Percentiles rank a stretch among this genome's conserved stretches.
Conservation (phyloP, 192 early-diverging fungal genomes). For the Helicostylum pulchrum region DNA sequence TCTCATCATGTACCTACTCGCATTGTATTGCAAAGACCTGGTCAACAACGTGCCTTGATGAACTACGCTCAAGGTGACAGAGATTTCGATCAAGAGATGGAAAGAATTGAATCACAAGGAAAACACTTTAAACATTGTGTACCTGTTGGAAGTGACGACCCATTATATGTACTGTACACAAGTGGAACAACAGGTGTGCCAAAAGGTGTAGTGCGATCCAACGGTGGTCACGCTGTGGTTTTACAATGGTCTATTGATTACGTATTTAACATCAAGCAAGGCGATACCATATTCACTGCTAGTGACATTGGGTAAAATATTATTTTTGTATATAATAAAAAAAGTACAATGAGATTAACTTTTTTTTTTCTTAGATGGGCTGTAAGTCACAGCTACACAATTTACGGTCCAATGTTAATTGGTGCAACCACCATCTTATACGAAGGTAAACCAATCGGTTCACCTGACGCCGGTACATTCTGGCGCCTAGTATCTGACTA, state of each 20-base stretch:
- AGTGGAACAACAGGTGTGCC: constrained; percentile 76
- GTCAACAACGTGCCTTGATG: constrained; percentile 49
- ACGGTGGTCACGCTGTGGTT: constrained; percentile 72
- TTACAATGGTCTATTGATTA: constrained; percentile 67
- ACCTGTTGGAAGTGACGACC: constrained; percentile 60
- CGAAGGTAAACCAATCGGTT: constrained; percentile 83
- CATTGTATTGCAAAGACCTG: constrained; percentile 68
- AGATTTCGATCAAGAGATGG: constrained; percentile 52
- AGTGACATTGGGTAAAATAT: constrained; percentile 67
- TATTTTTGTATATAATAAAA: neutral
- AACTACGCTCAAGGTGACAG: constrained; percentile 52
- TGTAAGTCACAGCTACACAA: constrained; percentile 80
- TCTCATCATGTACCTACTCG: constrained; percentile 44
- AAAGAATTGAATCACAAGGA: constrained; percentile 33
- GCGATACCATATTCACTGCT: constrained; percentile 77
- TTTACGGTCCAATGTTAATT: constrained; percentile 75
- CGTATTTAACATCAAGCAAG: constrained; percentile 67
- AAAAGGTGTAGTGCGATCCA: constrained; percentile 60
- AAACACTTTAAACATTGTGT: constrained; percentile 50
- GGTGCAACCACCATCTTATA: constrained; percentile 79
- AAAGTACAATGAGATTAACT: neutral
- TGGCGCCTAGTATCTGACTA: constrained; percentile 80
- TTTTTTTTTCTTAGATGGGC: constrained; percentile 55
- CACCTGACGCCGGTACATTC: constrained; percentile 76
- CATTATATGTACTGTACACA: constrained; percentile 82